Base-by-base conservation (phyloP, 805 yeast species). In the Metschnikowia koreensis region DNA sequence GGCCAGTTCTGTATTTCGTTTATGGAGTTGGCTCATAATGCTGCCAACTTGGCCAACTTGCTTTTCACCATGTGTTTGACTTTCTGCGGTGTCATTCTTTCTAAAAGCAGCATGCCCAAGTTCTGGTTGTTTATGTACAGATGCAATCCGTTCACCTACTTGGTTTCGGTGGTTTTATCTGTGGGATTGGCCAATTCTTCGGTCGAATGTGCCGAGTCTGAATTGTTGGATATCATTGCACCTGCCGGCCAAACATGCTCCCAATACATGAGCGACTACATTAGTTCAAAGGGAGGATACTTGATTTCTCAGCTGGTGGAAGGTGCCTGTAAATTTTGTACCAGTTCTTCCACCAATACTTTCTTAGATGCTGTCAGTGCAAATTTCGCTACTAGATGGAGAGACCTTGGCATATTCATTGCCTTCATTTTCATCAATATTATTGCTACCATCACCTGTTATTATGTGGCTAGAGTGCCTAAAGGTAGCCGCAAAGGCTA, bases 391-490 rank as follows among this genome's bases (percentile, higher is more conserved):
- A 40, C 45, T 11, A 31, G 46, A 16, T 47, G 56, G 53, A 40
- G 54, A 26, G 47, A 50, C 31, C 7, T 50, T 27, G 54, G 54
- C 15, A 47, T 53, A 15, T 37, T 47, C 37, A 28, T 40, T 27
- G 49, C 15, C 7, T 53, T 37, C 37, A 44, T 53, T 11, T 34
- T 31, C 12, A 38, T 50, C 41, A 50, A 50, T 53, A 26, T 53
- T 27, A 43, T 41, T 29, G 47, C 42, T 17, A 37, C 46, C 10
- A n/a, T 53, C 6, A 11, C 41, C 9, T 38, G 44, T 8, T 47
- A 50, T 39, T 83, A 86, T 84, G 62, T 81, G 31, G 81, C 83
- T 11, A 80, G 93, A 75, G 93, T 86, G 54, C 93, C 94, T 49
- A 86, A 85, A 77, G 77, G 76, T 2, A 44, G 4, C 46, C 29